phyloP scores from a whole-genome alignment of 768 basidiomycete species.

The Pulveroboletus sp. region DNA sequence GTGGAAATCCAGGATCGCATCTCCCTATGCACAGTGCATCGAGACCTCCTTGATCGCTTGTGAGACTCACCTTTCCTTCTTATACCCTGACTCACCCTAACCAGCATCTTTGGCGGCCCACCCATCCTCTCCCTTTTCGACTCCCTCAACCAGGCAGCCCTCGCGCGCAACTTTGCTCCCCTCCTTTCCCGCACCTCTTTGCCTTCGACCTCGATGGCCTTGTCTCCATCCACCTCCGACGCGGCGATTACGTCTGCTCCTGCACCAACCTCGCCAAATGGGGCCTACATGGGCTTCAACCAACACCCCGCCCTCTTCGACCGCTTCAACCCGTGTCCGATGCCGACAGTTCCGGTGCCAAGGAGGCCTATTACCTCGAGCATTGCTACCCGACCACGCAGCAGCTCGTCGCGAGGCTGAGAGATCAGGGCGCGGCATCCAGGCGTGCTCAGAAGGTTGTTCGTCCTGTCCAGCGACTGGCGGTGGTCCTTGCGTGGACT shows the following conservation, averaged over 20 bases:
- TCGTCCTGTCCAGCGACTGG: conserved; percentile 52
- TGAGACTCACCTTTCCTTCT: conserved; percentile 31
- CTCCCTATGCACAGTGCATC: conserved; percentile 39
- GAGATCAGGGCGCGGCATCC: conserved; percentile 30
- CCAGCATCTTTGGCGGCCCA: conserved; percentile 44
- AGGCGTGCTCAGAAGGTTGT: conserved; percentile 35
- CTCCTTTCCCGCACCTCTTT: conserved; percentile 30
- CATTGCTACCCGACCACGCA: conserved; percentile 25
- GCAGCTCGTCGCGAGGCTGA: conserved; percentile 40
- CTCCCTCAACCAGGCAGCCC: conserved; percentile 38
- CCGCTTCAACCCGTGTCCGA: conserved; percentile 33
- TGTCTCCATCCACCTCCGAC: conserved; percentile 52
- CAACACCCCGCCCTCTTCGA: conserved; percentile 39
- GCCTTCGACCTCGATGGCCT: conserved; percentile 45
- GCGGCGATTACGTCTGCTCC: conserved; percentile 58
- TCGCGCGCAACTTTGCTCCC: conserved; percentile 46
- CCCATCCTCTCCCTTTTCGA: conserved; percentile 43
- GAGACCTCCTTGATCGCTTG: conserved; percentile 48
- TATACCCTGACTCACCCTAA: not conserved
- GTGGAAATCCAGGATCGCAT: conserved; percentile 43
- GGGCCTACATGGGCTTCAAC: conserved; percentile 51
- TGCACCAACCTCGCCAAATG: conserved; percentile 48
- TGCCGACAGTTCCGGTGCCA: conserved; percentile 1
- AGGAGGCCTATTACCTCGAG: conserved; percentile 1
- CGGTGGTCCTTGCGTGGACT: conserved; percentile 41